A percentile compares a stretch with the other conserved stretches of the same genome.
Evolutionary conservation across 192 early-diverging fungal species (phyloP).

Genomic region (Thoreauomyces humboldtii): DNA sequence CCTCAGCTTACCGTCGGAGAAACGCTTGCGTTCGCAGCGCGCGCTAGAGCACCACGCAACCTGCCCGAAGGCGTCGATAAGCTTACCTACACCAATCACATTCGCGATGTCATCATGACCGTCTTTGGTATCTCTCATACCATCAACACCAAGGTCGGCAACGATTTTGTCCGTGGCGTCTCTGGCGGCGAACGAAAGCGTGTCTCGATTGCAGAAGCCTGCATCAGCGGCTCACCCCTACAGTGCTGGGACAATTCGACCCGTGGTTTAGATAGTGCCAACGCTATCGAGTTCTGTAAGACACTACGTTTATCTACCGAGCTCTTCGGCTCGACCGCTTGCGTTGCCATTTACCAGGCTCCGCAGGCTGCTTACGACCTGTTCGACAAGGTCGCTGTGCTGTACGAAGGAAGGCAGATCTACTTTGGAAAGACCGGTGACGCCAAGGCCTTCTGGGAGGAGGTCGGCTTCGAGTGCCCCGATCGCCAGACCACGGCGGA

Average conservation of each 20-base stretch:
- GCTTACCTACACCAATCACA: conserved; percentile 44
- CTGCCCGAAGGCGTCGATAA: conserved; percentile 31
- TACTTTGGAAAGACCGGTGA: conserved; percentile 61
- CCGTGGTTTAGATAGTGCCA: conserved; percentile 75
- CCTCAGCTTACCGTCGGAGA: conserved; percentile 74
- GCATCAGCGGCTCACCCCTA: conserved; percentile 41
- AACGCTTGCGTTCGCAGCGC: conserved; percentile 72
- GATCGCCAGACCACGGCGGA: conserved; percentile 16
- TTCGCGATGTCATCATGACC: conserved; percentile 38
- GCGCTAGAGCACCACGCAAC: conserved; percentile 39
- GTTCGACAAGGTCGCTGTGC: conserved; percentile 55
- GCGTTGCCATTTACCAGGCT: conserved; percentile 54
- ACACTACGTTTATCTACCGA: conserved; percentile 71
- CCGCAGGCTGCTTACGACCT: conserved; percentile 56
- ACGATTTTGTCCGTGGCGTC: conserved; percentile 55
- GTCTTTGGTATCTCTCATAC: conserved; percentile 31
- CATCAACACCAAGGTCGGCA: conserved; percentile 48
- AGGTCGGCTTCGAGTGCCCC: conserved; percentile 31
- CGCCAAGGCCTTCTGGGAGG: conserved; percentile 34
- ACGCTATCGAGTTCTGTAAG: conserved; percentile 75
- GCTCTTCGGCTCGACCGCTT: conserved; percentile 31
- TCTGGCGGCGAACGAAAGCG: conserved; percentile 66
- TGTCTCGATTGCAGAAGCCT: conserved; percentile 43
- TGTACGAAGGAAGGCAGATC: conserved; percentile 37
- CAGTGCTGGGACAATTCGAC: conserved; percentile 56